Evolutionary conservation across 805 yeast species (phyloP), one percentile per base, ranked within the genome.

Genomic region (Sungouiozyma intestinalis): DNA sequence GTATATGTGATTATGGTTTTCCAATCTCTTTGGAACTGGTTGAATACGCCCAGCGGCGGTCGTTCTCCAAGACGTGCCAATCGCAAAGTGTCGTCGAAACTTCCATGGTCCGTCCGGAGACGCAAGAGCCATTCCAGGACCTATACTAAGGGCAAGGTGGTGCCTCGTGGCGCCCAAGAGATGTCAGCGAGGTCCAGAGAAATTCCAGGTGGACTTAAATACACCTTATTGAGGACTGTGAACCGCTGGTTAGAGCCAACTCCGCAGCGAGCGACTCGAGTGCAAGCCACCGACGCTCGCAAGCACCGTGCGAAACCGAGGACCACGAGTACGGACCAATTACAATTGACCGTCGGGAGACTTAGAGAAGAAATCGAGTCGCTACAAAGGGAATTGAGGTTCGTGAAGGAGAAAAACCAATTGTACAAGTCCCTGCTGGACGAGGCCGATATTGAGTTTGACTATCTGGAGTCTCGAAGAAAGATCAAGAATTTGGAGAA

Each of bases 371-470:
- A 29, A 3, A 40, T 57, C 16, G 40, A 41, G 3, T 13, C 18
- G 2, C 19, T 46, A 4, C 45, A 42, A 29, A 53, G 56, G 40
- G 49, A 53, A 36, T 46, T 60, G 13, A 52, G 52, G 36, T 59
- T 58, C 42, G 55, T 62, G 2, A 49, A 52, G 20, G 64, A 60
- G 42, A 60, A 59, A 43, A 57, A 55, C 35, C 34, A 49, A 1
- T 40, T 60, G 15, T 48, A 57, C 35, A 58, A 59, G 41, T 52
- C 57, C 19, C 39, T 58, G 36, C 40, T 60, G 16, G 60, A 58
- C 40, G 65, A 60, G 31, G 63, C 63, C 9, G 55, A 61, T 35
- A 48, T 61, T 15, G 63, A 57, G 40, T 47, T 54, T 36, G 57
- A 55, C 14, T 58, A 58, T 38, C 53, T 61, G 13, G 54, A 59